Base-by-base conservation (phyloP, 148 eudicot species). In the Vaccinium darrowii region DNA sequence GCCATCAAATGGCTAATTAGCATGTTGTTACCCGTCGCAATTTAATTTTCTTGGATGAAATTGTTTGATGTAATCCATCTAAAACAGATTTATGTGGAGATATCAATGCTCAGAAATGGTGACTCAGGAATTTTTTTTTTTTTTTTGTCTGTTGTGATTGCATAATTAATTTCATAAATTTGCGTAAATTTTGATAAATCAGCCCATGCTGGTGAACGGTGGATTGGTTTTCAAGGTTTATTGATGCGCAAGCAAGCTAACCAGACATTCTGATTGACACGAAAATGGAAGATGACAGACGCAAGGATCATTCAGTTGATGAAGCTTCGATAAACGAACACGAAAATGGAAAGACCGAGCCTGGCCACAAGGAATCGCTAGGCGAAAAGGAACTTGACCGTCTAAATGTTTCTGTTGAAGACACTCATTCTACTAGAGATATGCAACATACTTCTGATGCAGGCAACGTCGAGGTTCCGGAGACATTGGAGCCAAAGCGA, bases 291-390 rank as follows among this genome's bases (percentile, higher is more conserved):
- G 47, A 43, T 43, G 47, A 43, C 7, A 43, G 47, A 43, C 47
- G 6, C 14, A 73, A 72, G 18, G 77, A 74, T 87, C 67, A 50
- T 58, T 60, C 84, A 49, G 27, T 14, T 6, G 4, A 36, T 60
- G 84, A 73, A 47, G 80, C 69, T 81, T 75, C 76, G 33, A 39
- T 50, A 25, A 73, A 49, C 36, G 27, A 27, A 73, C 75, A 33
- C 43, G 27, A 51, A 25, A 74, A 71, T 73, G 81, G 73, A 19
- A 74, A 80, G n/a, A 4, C 73, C 14, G 81, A 85, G 51, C n/a
- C 84, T 15, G 50, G 47, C 23, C 8, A 36, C 25, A 25, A 71
- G 33, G 57, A 5, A 27, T 51, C 77, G 27, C 10, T 16, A 53
- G 76, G 49, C 30, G 72, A 74, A 74, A 58, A 56, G 56, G 84